Percentiles rank a stretch among this genome's conserved stretches.
These are phyloP conservation scores for Vicia villosa DNA, from an alignment of 306 rosid species.

Conservation along the genomic window DNA sequence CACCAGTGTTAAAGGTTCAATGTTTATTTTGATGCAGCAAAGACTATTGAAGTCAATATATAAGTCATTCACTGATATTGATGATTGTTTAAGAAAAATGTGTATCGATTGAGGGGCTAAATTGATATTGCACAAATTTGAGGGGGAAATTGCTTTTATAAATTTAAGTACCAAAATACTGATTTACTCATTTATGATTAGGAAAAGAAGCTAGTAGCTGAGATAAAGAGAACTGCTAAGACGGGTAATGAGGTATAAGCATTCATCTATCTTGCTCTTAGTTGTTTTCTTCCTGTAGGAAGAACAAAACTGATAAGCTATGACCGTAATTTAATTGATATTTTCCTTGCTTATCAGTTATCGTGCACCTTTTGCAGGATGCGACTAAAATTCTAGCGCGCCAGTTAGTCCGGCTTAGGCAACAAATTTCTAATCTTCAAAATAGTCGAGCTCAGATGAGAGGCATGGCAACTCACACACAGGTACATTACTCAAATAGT, in stretches of 20 bases:
- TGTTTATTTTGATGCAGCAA: background rate
- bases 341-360: constrained; percentile 11
- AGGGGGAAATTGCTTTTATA: background rate
- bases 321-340: background rate
- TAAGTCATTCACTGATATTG: no score
- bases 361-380: constrained; percentile 47
- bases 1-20: background rate
- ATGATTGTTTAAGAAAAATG: no score
- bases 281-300: background rate
- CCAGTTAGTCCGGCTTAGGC: constrained; percentile 91
- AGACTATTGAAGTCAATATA: background rate
- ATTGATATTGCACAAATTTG: background rate
- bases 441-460: constrained; percentile 99
- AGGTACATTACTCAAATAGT: constrained; percentile 51
- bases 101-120: background rate
- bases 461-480: constrained; percentile 97
- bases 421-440: constrained; percentile 90
- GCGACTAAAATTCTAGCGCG: constrained; percentile 93
- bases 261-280: constrained; percentile 24
- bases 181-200: constrained; percentile 29
- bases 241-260: constrained; percentile 79
- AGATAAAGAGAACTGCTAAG: constrained; percentile 97
- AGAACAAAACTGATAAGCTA: background rate
- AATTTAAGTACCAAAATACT: background rate
- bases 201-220: constrained; percentile 96